Percentiles rank a stretch among this genome's conserved stretches.
Conservation (phyloP, 2,329 filamentous ascomycete species). For the Claviceps paspali region DNA sequence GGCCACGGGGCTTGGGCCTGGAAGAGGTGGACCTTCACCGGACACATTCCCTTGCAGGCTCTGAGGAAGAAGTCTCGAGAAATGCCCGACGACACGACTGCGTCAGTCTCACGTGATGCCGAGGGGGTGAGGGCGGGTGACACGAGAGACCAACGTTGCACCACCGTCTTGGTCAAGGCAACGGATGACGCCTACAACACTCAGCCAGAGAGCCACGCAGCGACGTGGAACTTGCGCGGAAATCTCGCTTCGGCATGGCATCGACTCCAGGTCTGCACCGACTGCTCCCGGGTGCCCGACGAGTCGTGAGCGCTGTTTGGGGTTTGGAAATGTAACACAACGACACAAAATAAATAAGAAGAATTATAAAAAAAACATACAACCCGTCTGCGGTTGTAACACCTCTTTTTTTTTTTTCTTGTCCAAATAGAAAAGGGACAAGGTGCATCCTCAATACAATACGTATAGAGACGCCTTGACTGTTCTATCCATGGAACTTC, state of each 20-base stretch:
- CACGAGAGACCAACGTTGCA: slow-evolving; percentile 20
- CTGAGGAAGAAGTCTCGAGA: slow-evolving; percentile 10
- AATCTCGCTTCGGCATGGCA: slow-evolving; percentile 56
- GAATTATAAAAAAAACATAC: no score
- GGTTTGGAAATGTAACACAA: no score
- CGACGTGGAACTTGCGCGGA: slow-evolving; percentile 48
- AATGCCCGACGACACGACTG: background rate
- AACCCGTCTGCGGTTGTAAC: no score
- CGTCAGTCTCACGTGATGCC: slow-evolving; percentile 1
- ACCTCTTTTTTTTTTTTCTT: no score
- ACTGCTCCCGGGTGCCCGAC: slow-evolving; percentile 12
- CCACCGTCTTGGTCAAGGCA: slow-evolving; percentile 47
- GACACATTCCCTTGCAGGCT: slow-evolving; percentile 23
- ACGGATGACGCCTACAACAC: slow-evolving; percentile 52
- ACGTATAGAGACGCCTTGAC: no score
- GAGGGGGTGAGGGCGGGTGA: slow-evolving; percentile 9
- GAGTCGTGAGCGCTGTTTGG: no score
- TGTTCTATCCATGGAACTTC: no score
- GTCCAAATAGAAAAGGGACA: no score
- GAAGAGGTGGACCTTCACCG: slow-evolving; percentile 45
- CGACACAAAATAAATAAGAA: no score
- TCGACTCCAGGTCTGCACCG: slow-evolving; percentile 28
- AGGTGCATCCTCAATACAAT: no score
- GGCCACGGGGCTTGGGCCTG: slow-evolving; percentile 45
- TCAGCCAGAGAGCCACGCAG: slow-evolving; percentile 44